Evolutionary conservation across 495 filamentous ascomycete species (phyloP), one percentile per base, ranked within the genome.

Genomic region (Aspergillus kassunensis): DNA sequence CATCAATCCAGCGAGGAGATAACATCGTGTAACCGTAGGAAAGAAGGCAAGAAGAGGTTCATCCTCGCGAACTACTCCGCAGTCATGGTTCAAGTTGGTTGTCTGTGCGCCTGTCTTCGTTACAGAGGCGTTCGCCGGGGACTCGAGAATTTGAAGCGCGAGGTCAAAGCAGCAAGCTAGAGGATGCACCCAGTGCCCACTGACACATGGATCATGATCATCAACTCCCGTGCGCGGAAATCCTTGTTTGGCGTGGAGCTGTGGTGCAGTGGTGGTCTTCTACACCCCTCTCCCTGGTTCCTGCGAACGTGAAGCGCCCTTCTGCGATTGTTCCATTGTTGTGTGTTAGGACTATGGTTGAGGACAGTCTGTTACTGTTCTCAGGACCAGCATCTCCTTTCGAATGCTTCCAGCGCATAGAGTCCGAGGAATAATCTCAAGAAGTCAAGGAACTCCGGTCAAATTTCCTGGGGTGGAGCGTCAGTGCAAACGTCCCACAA

Each of bases 401-500:
- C 3, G 30, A n/a, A 33, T 33, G 7, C 30, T 11, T 33, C 13
- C 10, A 33, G 30, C 30, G 12, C 6, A 33, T 11, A 11, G 7
- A 12, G n/a, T 27, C 21, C 15, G 44, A 21, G 21, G 30, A 35
- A 11, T 23, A 13, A n/a, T n/a, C n/a, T n/a, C n/a, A n/a, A n/a
- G n/a, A n/a, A n/a, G 18, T 37, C 18, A 21, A 48, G 44, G 23
- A 7, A 35, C 29, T 46, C 44, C n/a, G 9, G 30, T 35, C n/a
- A 37, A 49, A 39, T 49, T 49, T 30, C 33, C 45, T 39, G 45
- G 21, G 33, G 45, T 49, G 45, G 45, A 39, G 45, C 15, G 45
- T 49, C 13, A 18, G 33, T 44, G 44, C 19, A 21, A 3, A 34
- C 44, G 57, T 56, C 47, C 58, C 54, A 60, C 58, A 57, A 54